A percentile compares a stretch with the other conserved stretches of the same genome.
phyloP scores from a whole-genome alignment of 1,284 basidiomycete genomes.

The Sporisorium sorghi region DNA sequence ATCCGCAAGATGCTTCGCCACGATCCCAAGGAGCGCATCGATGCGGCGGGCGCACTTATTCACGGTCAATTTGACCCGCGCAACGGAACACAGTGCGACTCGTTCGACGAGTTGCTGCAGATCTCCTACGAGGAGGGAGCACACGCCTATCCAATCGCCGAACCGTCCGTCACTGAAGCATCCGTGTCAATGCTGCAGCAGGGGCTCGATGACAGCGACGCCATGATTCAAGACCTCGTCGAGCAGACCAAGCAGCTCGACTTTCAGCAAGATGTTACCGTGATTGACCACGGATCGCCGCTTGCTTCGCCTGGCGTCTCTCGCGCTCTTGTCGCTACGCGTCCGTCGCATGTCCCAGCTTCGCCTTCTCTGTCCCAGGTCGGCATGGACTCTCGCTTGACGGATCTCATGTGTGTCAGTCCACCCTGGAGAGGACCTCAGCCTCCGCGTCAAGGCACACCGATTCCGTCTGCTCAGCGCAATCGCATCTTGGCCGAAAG shows the following conservation, averaged over 20 bases:
- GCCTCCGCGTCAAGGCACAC: constrained; percentile 31
- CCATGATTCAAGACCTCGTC: constrained; percentile 31
- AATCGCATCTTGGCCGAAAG: constrained; percentile 22
- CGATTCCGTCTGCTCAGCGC: constrained; percentile 32
- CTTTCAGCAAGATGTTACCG: not conserved
- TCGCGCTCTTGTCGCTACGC: constrained; percentile 22
- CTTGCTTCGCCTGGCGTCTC: constrained; percentile 38
- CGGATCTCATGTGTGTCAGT: constrained; percentile 46
- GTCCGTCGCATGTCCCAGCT: constrained; percentile 7
- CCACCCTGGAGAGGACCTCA: constrained; percentile 36
- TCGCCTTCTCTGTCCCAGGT: constrained; percentile 48
- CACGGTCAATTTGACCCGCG: constrained; percentile 42
- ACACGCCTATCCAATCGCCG: not conserved
- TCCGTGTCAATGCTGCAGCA: not conserved
- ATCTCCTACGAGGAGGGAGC: constrained; percentile 36
- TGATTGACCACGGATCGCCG: constrained; percentile 1
- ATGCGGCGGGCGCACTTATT: constrained; percentile 45
- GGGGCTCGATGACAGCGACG: constrained; percentile 28
- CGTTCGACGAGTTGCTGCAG: constrained; percentile 42
- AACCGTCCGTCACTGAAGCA: not conserved
- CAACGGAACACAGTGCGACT: constrained; percentile 21
- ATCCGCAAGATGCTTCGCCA: constrained; percentile 50
- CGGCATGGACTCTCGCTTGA: constrained; percentile 50
- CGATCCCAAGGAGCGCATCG: constrained; percentile 35
- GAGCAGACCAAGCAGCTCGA: constrained; percentile 11